These are phyloP conservation scores for Megacollybia marginata DNA, from an alignment of 768 basidiomycete species.

Conservation along the genomic window DNA sequence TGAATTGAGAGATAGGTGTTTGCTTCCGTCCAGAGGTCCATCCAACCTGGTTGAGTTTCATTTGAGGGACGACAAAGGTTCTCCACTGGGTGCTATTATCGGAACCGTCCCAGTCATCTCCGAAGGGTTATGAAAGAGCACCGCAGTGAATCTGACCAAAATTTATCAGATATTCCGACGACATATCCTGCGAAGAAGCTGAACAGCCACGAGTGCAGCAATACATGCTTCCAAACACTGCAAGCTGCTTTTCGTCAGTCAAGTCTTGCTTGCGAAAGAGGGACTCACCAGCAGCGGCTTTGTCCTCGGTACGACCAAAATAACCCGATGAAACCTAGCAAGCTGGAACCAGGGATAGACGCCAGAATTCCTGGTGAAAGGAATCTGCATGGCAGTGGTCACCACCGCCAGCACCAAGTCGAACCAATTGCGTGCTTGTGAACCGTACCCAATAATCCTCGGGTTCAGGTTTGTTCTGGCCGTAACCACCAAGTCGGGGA, in stretches of 20 bases:
- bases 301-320: slow-evolving; percentile 87
- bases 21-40: slow-evolving; percentile 85
- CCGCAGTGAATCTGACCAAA: too few relatives aligned
- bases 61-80: slow-evolving; percentile 17
- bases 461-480: background rate
- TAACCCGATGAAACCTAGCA: slow-evolving; percentile 84
- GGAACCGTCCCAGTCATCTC: slow-evolving; percentile 42
- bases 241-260: slow-evolving; percentile 40
- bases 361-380: slow-evolving; percentile 52
- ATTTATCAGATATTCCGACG: slow-evolving; percentile 44
- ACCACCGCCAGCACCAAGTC: slow-evolving; percentile 72
- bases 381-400: slow-evolving; percentile 79
- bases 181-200: slow-evolving; percentile 84
- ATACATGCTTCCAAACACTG: slow-evolving; percentile 91
- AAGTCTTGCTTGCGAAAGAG: background rate
- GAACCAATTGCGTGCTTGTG: slow-evolving; percentile 52
- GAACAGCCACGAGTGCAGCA: slow-evolving; percentile 74
- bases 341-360: slow-evolving; percentile 88
- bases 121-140: too few relatives aligned
- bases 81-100: slow-evolving; percentile 11
- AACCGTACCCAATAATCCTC: slow-evolving; percentile 1
- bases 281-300: slow-evolving; percentile 68
- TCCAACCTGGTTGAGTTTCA: slow-evolving; percentile 44
- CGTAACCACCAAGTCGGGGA: background rate
- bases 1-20: slow-evolving; percentile 86